A percentile compares a stretch with the other conserved stretches of the same genome.
phyloP scores from a whole-genome alignment of 495 filamentous ascomycete species.

The Polyplosphaeria fusca region DNA sequence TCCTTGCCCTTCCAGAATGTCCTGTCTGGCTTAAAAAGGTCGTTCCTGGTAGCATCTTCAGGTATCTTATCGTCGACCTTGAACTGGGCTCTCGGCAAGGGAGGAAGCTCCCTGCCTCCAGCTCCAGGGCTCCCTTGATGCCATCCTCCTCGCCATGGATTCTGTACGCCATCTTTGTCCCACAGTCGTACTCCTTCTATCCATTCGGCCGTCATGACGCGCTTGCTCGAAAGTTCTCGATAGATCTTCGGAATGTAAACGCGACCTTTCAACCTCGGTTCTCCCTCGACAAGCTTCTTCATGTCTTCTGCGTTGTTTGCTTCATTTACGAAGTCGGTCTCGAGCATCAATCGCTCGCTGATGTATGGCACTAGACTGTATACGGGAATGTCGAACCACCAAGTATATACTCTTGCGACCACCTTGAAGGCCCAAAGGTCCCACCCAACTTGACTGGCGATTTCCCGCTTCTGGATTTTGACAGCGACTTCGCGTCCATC shows the following conservation, averaged over 20 bases:
- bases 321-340: constrained; percentile 93
- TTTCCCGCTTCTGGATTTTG: constrained; percentile 96
- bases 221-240: constrained; percentile 72
- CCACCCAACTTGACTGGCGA: constrained; percentile 82
- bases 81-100: constrained; percentile 45
- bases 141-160: constrained; percentile 72
- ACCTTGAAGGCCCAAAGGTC: constrained; percentile 95
- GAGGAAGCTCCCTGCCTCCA: constrained; percentile 62
- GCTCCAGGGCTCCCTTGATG: constrained; percentile 73
- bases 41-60: constrained; percentile 43
- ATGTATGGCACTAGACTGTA: constrained; percentile 88
- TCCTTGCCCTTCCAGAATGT: constrained; percentile 70
- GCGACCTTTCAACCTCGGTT: constrained; percentile 69
- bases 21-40: constrained; percentile 68
- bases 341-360: constrained; percentile 76
- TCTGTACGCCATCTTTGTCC: constrained; percentile 76
- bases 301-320: constrained; percentile 83
- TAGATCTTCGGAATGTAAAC: constrained; percentile 89
- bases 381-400: constrained; percentile 81
- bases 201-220: constrained; percentile 95
- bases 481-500: constrained; percentile 90
- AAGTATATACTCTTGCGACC: constrained; percentile 71
- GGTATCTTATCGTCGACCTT: constrained; percentile 46
- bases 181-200: constrained; percentile 89
- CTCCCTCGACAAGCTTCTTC: constrained; percentile 69